A percentile compares a stretch with the other conserved stretches of the same genome.
Evolutionary conservation across 164 flowering plant species (phyloP).

Genomic region (Tetrastigma voinierianum): DNA sequence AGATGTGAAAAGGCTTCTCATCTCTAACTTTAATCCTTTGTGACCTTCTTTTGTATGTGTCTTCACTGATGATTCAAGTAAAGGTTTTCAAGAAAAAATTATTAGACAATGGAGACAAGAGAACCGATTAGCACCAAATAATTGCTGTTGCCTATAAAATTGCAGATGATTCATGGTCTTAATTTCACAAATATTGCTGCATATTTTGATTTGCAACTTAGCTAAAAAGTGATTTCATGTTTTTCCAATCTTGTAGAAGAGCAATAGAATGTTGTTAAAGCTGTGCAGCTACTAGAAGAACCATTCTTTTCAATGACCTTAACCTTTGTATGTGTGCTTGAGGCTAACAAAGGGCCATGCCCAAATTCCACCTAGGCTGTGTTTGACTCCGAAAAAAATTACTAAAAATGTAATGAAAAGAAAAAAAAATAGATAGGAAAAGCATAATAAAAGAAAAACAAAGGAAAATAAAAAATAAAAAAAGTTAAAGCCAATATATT

Average conservation of each 20-base stretch:
- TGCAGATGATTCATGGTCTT: not conserved
- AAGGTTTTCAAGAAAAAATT: not conserved
- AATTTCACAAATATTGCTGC: too few relatives aligned
- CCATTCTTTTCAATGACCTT: not conserved
- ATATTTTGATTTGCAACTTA: too few relatives aligned
- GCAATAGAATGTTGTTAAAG: not conserved
- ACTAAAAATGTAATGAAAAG: too few relatives aligned
- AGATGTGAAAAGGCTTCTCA: constrained; percentile 25
- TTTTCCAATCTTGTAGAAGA: too few relatives aligned
- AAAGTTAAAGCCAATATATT: too few relatives aligned
- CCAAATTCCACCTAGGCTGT: too few relatives aligned
- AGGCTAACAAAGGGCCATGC: too few relatives aligned
- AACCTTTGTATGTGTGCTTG: not conserved
- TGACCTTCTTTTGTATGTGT: constrained; percentile 37
- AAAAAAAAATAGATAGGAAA: too few relatives aligned
- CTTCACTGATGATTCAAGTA: constrained; percentile 49
- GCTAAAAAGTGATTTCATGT: too few relatives aligned
- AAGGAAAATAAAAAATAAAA: too few relatives aligned
- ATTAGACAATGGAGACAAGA: not conserved
- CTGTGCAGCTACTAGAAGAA: not conserved
- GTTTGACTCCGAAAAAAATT: too few relatives aligned
- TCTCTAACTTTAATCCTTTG: constrained; percentile 29
- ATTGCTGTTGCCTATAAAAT: not conserved
- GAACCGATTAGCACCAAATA: not conserved
- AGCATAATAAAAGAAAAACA: too few relatives aligned